Evolutionary conservation across 2,329 filamentous ascomycete species (phyloP), one percentile per base, ranked within the genome.

Genomic region (Cercospora sojina): DNA sequence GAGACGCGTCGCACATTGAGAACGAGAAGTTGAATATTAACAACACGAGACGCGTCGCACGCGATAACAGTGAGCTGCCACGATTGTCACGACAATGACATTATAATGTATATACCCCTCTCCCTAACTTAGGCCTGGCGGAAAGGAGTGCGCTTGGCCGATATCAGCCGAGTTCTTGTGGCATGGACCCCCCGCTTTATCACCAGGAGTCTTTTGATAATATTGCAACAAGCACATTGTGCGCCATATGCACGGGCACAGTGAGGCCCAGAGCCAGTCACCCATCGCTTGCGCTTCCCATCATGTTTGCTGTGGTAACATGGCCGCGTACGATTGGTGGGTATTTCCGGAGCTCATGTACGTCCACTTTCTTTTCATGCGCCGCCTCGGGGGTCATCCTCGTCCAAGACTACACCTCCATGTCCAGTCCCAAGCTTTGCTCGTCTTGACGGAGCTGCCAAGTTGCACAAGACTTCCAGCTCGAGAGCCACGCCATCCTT

Each of bases 381-480:
- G 7, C 25, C 20, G 43, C 43, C 43, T 49, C 20, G 20, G 13
- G 20, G 20, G 18, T 1, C 43, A 49, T 23, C 20, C 43, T 49
- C 43, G 43, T 49, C 10, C 47, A 27, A 27, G 20, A 27, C 20
- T 23, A 51, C 47, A 51, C 12, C 47, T 47, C 25, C 58, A 60
- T 31, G 58, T 16, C 35, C 58, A 31, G 27, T 7, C 10, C 27
- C 18, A 47, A 43, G 58, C 58, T 60, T 60, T 41, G 58, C 58
- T 16, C 23, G 23, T 13, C 58, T 60, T 60, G 35, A 27, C 38
- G 27, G 31, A 60, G 58, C 58, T 31, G 58, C 58, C 58, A 60
- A 60, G 58, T 47, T 23, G 38, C 41, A 60, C 58, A 60, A 60
- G 41, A 60, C 27, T 20, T 41, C 23, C 56, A 59, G 32, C 20